Base-by-base conservation (phyloP, 1,284 basidiomycete species). In the Naganishia sp. region DNA sequence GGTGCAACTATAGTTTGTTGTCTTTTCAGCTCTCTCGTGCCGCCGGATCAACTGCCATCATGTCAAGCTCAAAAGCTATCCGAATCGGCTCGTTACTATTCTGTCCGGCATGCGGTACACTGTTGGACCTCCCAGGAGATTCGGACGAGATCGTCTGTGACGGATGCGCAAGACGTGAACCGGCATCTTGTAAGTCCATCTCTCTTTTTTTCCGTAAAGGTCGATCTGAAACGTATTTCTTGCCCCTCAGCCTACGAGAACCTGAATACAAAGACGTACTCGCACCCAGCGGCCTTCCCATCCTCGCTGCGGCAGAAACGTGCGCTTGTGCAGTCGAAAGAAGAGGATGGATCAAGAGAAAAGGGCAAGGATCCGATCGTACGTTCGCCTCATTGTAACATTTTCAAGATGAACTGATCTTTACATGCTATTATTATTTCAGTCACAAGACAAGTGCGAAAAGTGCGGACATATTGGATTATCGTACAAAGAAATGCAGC, bases 371-470 rank as follows among this genome's bases (percentile, higher is more conserved):
- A 92, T 89, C 80, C 81, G 35, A 74, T 80, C 43, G 80, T 82
- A 69, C 63, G 80, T 77, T 7, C 18, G 21, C 42, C 5, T 28
- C 54, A 28, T 18, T 23, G 21, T 21, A 21, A 25, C 41, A 13
- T 6, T 10, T 7, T 43, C 11, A 13, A 39, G 35, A 39, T 28
- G 13, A 39, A 39, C 35, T 39, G 9, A 39, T 39, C 35, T 28
- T 28, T 28, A 28, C 28, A 39, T 39, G 9, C 13, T 39, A 10
- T 13, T 41, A 4, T 61, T 63, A n/a, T 17, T 31, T 39, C 57
- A 96, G 90, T 90, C 93, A 43, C 87, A 90, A 63, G 95, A 98
- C 79, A 90, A 89, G 79, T 99, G 96, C 76, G 92, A 92, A 0
- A 85, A 86, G 58, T 99, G 95, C 74, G 91, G 91, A 47, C 86